These are phyloP conservation scores for Thalassia testudinum DNA, from an alignment of 116 monocot species.

Conservation along the genomic window DNA sequence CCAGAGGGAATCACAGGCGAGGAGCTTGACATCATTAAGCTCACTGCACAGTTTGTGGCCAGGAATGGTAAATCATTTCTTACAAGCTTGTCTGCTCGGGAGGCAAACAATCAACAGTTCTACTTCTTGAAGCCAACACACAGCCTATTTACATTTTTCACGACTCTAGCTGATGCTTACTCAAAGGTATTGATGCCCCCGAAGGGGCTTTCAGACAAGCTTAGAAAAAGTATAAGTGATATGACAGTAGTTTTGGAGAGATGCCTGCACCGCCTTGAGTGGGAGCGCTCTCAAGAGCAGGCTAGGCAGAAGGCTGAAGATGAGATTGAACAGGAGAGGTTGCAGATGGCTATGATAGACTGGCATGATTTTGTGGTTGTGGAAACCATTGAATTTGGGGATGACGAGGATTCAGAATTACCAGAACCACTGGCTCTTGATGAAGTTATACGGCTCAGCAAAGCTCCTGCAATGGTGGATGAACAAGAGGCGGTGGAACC, in stretches of 20 bases:
- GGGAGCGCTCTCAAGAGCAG: slow-evolving; percentile 97
- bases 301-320: slow-evolving; percentile 91
- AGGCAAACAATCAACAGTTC: slow-evolving; percentile 67
- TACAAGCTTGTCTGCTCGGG: slow-evolving; percentile 41
- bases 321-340: slow-evolving; percentile 91
- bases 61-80: slow-evolving; percentile 79
- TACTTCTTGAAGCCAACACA: slow-evolving; percentile 90
- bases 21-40: slow-evolving; percentile 92
- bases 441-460: slow-evolving; percentile 83
- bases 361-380: slow-evolving; percentile 99
- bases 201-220: slow-evolving; percentile 52
- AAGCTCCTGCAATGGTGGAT: slow-evolving; percentile 19
- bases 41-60: slow-evolving; percentile 91
- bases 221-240: slow-evolving; percentile 30
- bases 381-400: slow-evolving; percentile 90
- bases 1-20: slow-evolving; percentile 93
- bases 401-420: slow-evolving; percentile 82
- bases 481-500: slow-evolving; percentile 24
- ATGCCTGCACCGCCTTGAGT: slow-evolving; percentile 85
- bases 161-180: slow-evolving; percentile 76
- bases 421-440: slow-evolving; percentile 75
- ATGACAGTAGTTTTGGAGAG: slow-evolving; percentile 69
- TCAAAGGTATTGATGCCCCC: slow-evolving; percentile 81
- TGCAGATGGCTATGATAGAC: slow-evolving; percentile 97
- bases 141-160: slow-evolving; percentile 96